Conservation (phyloP, 495 filamentous ascomycete genomes). For the Neurospora intermedia region DNA sequence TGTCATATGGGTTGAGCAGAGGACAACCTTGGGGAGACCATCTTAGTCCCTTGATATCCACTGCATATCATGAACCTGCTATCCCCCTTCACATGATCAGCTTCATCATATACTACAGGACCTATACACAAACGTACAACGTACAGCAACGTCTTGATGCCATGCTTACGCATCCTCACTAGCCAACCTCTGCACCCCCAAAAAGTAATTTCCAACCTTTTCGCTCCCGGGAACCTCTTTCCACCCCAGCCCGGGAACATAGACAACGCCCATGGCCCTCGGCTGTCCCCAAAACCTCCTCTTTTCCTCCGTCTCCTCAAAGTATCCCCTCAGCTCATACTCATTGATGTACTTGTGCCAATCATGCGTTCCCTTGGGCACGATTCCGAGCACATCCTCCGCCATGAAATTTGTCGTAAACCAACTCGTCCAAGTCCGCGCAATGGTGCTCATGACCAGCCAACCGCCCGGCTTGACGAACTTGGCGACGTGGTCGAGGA, state of each 20-base stretch:
- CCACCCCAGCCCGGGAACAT: conserved; percentile 88
- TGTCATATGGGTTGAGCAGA: conserved; percentile 41
- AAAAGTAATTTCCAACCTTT: conserved; percentile 92
- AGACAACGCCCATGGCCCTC: conserved; percentile 72
- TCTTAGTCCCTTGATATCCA: neutral
- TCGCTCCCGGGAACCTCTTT: conserved; percentile 73
- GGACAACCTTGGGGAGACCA: neutral
- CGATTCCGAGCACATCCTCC: conserved; percentile 77
- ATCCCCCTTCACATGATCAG: neutral
- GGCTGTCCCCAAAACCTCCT: conserved; percentile 26
- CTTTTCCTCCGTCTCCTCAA: conserved; percentile 39
- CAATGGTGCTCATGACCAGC: conserved; percentile 84
- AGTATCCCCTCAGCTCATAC: conserved; percentile 58
- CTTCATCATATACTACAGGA: neutral
- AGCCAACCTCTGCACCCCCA: conserved; percentile 56
- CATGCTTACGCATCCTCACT: neutral
- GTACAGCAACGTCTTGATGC: neutral
- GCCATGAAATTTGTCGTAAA: conserved; percentile 85
- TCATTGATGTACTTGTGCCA: conserved; percentile 93
- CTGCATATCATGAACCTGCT: neutral
- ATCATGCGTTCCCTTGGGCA: conserved; percentile 87
- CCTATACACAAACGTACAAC: neutral
- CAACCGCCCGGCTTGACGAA: conserved; percentile 84
- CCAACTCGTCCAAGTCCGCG: conserved; percentile 77
- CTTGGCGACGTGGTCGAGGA: conserved; percentile 56